These are phyloP conservation scores for Boletus fagicola DNA, from an alignment of 768 basidiomycete species.

Conservation along the genomic window DNA sequence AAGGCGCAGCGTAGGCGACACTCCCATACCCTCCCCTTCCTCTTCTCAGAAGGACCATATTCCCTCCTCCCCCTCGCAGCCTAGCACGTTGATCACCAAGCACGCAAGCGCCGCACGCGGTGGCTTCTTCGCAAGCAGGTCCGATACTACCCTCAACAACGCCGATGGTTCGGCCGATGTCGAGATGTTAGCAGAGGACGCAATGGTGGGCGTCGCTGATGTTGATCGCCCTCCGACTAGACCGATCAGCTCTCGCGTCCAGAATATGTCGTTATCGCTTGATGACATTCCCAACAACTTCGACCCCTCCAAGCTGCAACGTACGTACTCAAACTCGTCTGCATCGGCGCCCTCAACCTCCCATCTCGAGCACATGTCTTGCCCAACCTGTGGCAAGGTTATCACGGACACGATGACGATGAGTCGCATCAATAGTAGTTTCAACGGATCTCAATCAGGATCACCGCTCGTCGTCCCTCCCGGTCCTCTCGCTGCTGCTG, in stretches of 20 bases:
- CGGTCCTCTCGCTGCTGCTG: slow-evolving; percentile 55
- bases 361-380: slow-evolving; percentile 40
- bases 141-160: slow-evolving; percentile 19
- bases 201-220: slow-evolving; percentile 27
- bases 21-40: slow-evolving; percentile 32
- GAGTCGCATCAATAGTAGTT: slow-evolving; percentile 24
- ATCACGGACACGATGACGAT: slow-evolving; percentile 46
- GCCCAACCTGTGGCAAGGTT: slow-evolving; percentile 55
- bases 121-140: slow-evolving; percentile 26
- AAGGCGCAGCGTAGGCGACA: slow-evolving; percentile 40
- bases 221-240: slow-evolving; percentile 22
- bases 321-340: slow-evolving; percentile 33
- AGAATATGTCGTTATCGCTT: slow-evolving; percentile 51
- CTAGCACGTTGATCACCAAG: slow-evolving; percentile 23
- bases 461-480: slow-evolving; percentile 49
- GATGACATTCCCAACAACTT: slow-evolving; percentile 45
- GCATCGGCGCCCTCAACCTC: slow-evolving; percentile 47
- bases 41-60: slow-evolving; percentile 29
- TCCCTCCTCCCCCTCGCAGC: slow-evolving; percentile 24
- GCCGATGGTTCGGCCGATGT: slow-evolving; percentile 23
- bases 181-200: slow-evolving; percentile 29
- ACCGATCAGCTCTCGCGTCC: slow-evolving; percentile 31
- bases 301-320: slow-evolving; percentile 35
- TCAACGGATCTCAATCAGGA: slow-evolving; percentile 29
- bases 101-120: slow-evolving; percentile 6